These are phyloP conservation scores for Filosporella fistucella DNA, from an alignment of 495 filamentous ascomycete species.

Conservation along the genomic window DNA sequence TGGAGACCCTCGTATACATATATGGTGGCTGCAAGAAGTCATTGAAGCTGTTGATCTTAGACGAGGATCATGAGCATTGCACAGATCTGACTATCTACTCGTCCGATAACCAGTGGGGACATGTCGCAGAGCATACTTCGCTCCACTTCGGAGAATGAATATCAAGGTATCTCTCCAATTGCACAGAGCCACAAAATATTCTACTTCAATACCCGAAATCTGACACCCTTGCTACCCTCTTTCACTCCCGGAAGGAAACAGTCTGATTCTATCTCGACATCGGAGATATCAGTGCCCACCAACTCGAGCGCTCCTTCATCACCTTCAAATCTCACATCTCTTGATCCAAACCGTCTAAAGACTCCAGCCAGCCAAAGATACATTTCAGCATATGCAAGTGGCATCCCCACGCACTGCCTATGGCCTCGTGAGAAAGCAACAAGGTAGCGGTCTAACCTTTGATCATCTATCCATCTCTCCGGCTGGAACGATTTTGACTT, in stretches of 20 bases:
- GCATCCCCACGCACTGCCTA: slow-evolving; percentile 41
- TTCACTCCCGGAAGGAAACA: slow-evolving; percentile 1
- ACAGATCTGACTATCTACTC: no score
- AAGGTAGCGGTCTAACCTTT: slow-evolving; percentile 32
- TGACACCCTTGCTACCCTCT: slow-evolving; percentile 5
- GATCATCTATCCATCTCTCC: slow-evolving; percentile 37
- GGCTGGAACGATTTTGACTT: slow-evolving; percentile 35
- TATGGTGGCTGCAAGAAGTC: slow-evolving; percentile 88
- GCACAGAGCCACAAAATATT: no score
- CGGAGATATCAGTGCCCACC: slow-evolving; percentile 10
- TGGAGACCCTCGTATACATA: slow-evolving; percentile 80
- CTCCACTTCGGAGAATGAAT: no score
- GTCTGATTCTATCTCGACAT: slow-evolving; percentile 6
- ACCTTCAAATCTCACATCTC: slow-evolving; percentile 10
- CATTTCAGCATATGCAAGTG: slow-evolving; percentile 43
- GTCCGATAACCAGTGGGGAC: no score
- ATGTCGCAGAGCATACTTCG: no score
- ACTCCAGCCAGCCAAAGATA: slow-evolving; percentile 38
- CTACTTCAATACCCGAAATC: slow-evolving; percentile 5
- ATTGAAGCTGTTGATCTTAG: slow-evolving; percentile 28
- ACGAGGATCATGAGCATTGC: neutral
- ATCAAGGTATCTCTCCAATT: no score
- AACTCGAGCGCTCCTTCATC: slow-evolving; percentile 13
- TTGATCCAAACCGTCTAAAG: slow-evolving; percentile 33
- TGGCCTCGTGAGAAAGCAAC: slow-evolving; percentile 39